Base-by-base conservation (phyloP, 2,329 filamentous ascomycete species). In the Zymoseptoria pseudotritici region DNA sequence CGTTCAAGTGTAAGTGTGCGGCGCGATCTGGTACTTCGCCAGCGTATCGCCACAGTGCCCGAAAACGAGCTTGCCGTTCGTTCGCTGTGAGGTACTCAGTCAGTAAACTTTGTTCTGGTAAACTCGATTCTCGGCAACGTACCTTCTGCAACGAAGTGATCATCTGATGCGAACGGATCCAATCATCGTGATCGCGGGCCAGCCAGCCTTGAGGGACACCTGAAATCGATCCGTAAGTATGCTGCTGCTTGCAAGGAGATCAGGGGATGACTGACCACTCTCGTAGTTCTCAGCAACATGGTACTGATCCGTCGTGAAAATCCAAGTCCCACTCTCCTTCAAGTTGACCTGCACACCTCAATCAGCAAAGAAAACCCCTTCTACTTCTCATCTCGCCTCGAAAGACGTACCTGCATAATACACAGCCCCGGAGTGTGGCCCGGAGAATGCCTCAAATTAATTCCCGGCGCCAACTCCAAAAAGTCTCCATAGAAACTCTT, bases 251-350 rank as follows among this genome's bases (percentile, higher is more conserved):
- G 4, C 0, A 51, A 51, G n/a, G 11, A 51, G 1, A 24, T 22
- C 19, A 51, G 11, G 8, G 10, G 4, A 20, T 19, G 22, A 2
- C 50, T 11, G 4, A 52, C 65, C 66, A n/a, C 69, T 61, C 31
- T 71, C 63, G 42, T 61, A 74, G 29, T 75, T 75, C 66, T 75
- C 73, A 55, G 65, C 65, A 2, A 75, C 72, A 57, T 75, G 72
- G 56, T 75, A 73, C 65, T 72, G 70, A 64, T 75, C 73, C 20
- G 71, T 72, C 13, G 72, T 74, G 63, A 74, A 73, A 51, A 75
- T 70, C 70, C 69, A 74, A 1, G 72, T 73, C 20, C 74, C 73
- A 24, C 60, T 65, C 24, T 73, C 65, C 52, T 63, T 67, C 60
- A 75, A 54, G 56, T 75, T 76, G 42, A 74, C 66, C 36, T 46